Evolutionary conservation across 2,329 filamentous ascomycete genomes (phyloP), one percentile per base, ranked within the genome.

Genomic region (Colletotrichum costaricense): DNA sequence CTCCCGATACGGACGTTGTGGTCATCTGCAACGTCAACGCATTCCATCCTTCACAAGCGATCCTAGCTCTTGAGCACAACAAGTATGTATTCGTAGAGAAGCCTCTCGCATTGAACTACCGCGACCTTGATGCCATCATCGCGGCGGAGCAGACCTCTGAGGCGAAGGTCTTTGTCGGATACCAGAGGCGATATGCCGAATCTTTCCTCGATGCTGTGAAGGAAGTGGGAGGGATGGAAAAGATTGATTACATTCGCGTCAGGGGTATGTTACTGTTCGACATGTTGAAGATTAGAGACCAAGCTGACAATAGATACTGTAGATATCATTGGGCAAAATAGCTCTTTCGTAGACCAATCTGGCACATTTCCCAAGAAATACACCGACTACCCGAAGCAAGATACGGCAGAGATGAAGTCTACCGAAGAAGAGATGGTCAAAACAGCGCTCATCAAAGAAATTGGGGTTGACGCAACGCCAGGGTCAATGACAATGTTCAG

Each of bases 31-130:
- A 82, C 33, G 81, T 84, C 3, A 86, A 91, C 74, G 88, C 87
- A 38, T 89, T 84, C 74, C 90, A 92, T 78, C 84, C 84, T 19
- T 69, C 80, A 4, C 86, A 90, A 68, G 85, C 84, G 3, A 81
- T 91, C 30, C 76, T 85, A 0, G 88, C 89, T 0, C 81, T 92
- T 1, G 74, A 86, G 67, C 79, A 86, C 19, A 84, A 86, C 63
- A 93, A 93, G 77, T 81, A 88, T 72, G 86, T 88, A 14, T 84
- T 93, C 71, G 81, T 92, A 5, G 90, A 92, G 78, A 91, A 91
- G 69, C 90, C 90, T 0, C 76, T 90, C 2, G 84, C 88, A 0
- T 76, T 91, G 6, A 87, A 82, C 22, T 78, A 87, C 16, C 82
- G 80, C 4, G 85, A 86, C 63, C 81, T 86, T 0, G 79, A 86